Conservation (phyloP, 371 early-diverging fungal genomes). For the Mucor indicus region DNA sequence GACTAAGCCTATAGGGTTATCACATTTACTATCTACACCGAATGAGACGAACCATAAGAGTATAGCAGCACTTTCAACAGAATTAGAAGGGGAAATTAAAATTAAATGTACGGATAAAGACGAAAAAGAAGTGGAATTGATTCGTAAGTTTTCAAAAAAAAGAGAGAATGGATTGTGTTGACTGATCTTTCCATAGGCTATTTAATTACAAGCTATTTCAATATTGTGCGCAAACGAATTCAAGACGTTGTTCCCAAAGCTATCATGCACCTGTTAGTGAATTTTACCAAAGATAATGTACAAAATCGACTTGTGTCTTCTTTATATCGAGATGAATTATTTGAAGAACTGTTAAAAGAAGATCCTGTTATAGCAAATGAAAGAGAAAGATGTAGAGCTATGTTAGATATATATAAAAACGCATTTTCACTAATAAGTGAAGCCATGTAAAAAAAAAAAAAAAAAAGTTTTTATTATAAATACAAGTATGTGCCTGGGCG, state of each 20-base stretch:
- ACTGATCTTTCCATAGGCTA: conserved; percentile 40
- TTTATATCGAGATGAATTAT: conserved; percentile 76
- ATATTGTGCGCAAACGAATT: conserved; percentile 80
- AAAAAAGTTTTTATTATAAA: too few species aligned
- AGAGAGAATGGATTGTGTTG: background rate
- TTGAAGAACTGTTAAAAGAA: conserved; percentile 75
- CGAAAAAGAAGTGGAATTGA: conserved; percentile 78
- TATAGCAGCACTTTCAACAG: background rate
- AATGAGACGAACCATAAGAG: too few species aligned
- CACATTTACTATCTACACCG: conserved; percentile 4
- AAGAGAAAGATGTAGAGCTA: conserved; percentile 71
- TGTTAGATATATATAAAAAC: conserved; percentile 77
- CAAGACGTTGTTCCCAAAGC: conserved; percentile 93
- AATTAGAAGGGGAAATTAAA: conserved; percentile 8
- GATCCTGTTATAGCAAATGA: conserved; percentile 72
- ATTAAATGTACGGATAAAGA: conserved; percentile 59
- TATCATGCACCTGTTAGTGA: conserved; percentile 84
- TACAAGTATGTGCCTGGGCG: too few species aligned
- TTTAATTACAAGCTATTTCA: conserved; percentile 81
- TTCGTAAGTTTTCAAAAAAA: conserved; percentile 49
- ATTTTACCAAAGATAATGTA: conserved; percentile 70
- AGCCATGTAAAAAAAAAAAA: conserved; percentile 63
- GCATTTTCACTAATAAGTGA: conserved; percentile 78
- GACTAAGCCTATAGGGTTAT: conserved; percentile 2
- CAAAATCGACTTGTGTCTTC: conserved; percentile 82